Percentiles rank a stretch among this genome's conserved stretches.
phyloP scores from a whole-genome alignment of 441 rosid species.

The Cnidoscolus chayamansa region DNA sequence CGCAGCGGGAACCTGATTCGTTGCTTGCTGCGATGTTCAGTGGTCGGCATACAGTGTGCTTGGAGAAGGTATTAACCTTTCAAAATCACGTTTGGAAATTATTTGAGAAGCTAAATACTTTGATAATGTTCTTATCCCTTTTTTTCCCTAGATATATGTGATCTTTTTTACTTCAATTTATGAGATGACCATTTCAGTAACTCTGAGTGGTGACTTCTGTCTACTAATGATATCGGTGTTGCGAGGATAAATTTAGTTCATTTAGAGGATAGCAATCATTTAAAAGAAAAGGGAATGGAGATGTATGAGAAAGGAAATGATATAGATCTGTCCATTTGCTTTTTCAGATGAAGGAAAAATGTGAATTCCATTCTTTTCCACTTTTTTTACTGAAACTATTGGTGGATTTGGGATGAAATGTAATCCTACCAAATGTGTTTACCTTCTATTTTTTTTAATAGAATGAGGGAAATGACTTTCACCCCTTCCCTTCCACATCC shows the following conservation, averaged over 20 bases:
- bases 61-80: conserved; percentile 43
- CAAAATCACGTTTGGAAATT: not conserved
- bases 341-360: not conserved
- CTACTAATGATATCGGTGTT: too few relatives aligned
- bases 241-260: not conserved
- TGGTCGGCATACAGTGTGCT: conserved; percentile 63
- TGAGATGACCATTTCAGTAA: not conserved
- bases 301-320: not conserved
- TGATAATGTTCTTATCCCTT: not conserved
- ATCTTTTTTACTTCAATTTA: not conserved
- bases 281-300: not conserved
- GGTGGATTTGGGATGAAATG: not conserved
- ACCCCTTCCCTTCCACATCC: not conserved
- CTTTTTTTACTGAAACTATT: not conserved
- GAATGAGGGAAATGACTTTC: not conserved
- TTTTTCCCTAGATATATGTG: not conserved
- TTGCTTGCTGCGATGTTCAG: conserved; percentile 98
- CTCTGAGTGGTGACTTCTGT: not conserved
- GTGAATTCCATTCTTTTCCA: not conserved
- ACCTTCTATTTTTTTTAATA: not conserved
- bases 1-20: conserved; percentile 81
- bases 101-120: too few relatives aligned
- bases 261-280: not conserved
- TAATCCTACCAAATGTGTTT: not conserved
- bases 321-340: not conserved